These are phyloP conservation scores for Saccharomycopsis sp. DNA, from an alignment of 805 yeast species.

Conservation along the genomic window DNA sequence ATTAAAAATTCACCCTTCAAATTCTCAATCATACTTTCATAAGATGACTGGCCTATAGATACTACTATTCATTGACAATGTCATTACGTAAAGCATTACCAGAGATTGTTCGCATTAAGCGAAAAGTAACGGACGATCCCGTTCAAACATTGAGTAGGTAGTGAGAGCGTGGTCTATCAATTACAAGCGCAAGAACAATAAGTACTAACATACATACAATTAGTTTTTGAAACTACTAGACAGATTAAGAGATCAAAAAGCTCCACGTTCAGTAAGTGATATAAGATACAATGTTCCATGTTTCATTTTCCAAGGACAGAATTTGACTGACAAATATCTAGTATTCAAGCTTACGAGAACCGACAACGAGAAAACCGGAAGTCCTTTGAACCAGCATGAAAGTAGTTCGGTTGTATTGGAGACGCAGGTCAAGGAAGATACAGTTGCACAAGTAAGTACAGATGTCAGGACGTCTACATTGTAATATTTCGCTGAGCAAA, in stretches of 20 bases:
- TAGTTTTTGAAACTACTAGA: slow-evolving; percentile 30
- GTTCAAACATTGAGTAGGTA: slow-evolving; percentile 60
- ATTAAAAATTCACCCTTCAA: no score
- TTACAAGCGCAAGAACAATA: neutral
- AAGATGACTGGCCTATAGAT: no score
- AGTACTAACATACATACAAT: neutral
- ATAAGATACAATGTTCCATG: neutral
- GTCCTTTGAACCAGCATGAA: neutral
- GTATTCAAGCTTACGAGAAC: slow-evolving; percentile 45
- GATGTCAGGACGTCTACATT: no score
- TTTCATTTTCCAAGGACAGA: neutral
- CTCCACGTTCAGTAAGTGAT: slow-evolving; percentile 26
- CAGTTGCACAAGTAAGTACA: slow-evolving; percentile 1
- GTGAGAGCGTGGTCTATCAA: slow-evolving; percentile 2
- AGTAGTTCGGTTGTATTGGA: slow-evolving; percentile 1
- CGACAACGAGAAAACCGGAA: slow-evolving; percentile 29
- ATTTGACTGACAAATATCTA: slow-evolving; percentile 20
- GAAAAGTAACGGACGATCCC: slow-evolving; percentile 84
- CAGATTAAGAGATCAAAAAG: slow-evolving; percentile 35
- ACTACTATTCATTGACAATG: neutral
- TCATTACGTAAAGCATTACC: slow-evolving; percentile 32
- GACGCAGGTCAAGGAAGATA: slow-evolving; percentile 19
- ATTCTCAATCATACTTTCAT: no score
- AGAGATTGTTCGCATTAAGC: slow-evolving; percentile 70
- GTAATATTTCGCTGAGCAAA: neutral